phyloP scores from a whole-genome alignment of 768 basidiomycete genomes.

The Trametes cubensis region DNA sequence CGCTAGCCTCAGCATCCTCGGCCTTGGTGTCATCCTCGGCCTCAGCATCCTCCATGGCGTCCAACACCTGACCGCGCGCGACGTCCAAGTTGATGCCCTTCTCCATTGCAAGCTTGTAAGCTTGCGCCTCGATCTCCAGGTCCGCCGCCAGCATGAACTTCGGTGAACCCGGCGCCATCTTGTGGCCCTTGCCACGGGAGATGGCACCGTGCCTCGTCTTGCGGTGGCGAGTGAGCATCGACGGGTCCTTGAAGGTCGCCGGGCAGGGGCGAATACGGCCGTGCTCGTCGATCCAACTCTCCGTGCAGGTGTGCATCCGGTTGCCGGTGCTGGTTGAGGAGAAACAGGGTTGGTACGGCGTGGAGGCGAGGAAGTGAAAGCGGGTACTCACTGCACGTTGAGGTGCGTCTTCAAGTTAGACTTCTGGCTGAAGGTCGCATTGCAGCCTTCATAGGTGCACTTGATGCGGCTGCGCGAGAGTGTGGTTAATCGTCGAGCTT shows the following conservation, averaged over 20 bases:
- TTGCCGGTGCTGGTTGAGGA: constrained; percentile 1
- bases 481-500: not conserved
- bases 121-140: not conserved
- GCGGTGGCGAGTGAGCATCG: constrained; percentile 1
- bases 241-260: not conserved
- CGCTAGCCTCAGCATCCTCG: too few species aligned
- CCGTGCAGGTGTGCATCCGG: not conserved
- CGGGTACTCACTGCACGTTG: constrained; percentile 10
- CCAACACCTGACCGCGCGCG: too few species aligned
- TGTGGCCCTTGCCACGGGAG: not conserved
- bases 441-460: constrained; percentile 3
- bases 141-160: not conserved
- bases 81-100: too few species aligned
- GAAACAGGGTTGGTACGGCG: not conserved
- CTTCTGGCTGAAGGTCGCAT: not conserved
- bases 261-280: not conserved
- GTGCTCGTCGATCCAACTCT: constrained; percentile 5
- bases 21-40: too few species aligned
- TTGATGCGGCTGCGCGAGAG: not conserved
- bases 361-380: not conserved
- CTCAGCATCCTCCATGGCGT: too few species aligned
- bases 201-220: not conserved
- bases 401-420: constrained; percentile 8
- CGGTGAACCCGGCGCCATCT: not conserved
- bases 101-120: not conserved